Conservation (phyloP, 83 land plant genomes). For the Diphasiastrum complanatum region DNA sequence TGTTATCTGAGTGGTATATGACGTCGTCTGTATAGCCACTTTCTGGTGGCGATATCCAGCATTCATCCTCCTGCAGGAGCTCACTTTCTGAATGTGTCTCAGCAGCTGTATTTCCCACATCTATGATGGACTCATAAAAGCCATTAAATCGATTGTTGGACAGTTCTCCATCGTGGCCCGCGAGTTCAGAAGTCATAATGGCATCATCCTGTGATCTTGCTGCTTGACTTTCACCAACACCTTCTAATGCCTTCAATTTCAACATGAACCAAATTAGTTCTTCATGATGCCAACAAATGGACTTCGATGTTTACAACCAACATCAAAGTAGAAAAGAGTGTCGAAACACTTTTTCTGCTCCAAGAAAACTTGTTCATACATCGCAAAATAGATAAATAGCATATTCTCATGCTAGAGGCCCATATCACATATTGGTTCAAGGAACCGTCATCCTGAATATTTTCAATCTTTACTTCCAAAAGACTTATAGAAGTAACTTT, state of each 20-base stretch:
- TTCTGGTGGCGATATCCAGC: constrained; percentile 92
- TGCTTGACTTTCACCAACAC: constrained; percentile 75
- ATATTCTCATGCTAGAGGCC: too few species aligned
- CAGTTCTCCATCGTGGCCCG: constrained; percentile 14
- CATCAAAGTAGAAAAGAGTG: too few species aligned
- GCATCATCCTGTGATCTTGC: constrained; percentile 53
- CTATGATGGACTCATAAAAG: constrained; percentile 20
- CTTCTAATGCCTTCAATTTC: constrained; percentile 72
- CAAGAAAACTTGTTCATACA: too few species aligned
- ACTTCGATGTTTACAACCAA: too few species aligned
- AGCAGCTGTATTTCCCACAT: constrained; percentile 21
- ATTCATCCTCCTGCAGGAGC: constrained; percentile 44
- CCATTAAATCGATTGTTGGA: constrained; percentile 28
- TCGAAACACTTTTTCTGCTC: too few species aligned
- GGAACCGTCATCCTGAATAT: too few species aligned
- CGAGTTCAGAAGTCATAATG: constrained; percentile 7
- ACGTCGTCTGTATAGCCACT: constrained; percentile 35
- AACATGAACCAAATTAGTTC: constrained; percentile 2
- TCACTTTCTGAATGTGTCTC: constrained; percentile 24
- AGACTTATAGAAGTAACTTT: too few species aligned
- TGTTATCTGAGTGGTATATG: too few species aligned
- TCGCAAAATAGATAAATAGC: too few species aligned
- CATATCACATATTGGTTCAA: too few species aligned
- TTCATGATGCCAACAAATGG: too few species aligned
- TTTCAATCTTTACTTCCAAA: too few species aligned